A percentile compares a stretch with the other conserved stretches of the same genome.
Conservation (phyloP, 208 protist species). For the Crithidia fasciculata region DNA sequence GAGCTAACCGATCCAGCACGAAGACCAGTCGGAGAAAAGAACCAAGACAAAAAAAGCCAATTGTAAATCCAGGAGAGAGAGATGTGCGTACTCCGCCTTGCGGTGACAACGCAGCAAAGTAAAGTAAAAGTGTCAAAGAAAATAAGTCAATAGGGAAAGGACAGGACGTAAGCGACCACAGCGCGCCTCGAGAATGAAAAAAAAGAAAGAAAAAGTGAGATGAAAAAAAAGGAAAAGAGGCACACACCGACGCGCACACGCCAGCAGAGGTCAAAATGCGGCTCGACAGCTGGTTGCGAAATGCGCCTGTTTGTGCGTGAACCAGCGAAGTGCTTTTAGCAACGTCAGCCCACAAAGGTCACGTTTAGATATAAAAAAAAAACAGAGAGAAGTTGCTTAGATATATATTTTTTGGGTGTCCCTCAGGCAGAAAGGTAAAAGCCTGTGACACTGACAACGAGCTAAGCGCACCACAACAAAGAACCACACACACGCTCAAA, state of each 20-base stretch:
- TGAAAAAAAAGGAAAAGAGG: not conserved
- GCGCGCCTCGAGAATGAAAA: not conserved
- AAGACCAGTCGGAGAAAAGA: not conserved
- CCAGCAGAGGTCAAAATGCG: not conserved
- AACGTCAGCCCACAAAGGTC: no score
- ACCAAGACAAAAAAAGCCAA: not conserved
- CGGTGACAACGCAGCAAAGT: no score
- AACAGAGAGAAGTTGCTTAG: constrained; percentile 4
- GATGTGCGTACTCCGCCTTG: no score
- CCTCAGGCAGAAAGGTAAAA: not conserved
- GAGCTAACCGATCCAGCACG: not conserved
- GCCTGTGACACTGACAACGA: not conserved
- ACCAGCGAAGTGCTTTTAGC: no score
- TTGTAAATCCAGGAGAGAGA: not conserved
- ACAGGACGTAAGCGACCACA: not conserved
- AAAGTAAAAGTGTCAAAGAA: no score
- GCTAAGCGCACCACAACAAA: not conserved
- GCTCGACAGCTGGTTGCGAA: not conserved
- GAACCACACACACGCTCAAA: not conserved
- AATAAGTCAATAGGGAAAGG: no score
- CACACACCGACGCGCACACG: no score
- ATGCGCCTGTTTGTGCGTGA: no score
- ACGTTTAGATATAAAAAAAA: not conserved
- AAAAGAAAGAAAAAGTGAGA: not conserved
- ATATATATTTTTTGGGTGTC: not conserved